These are phyloP conservation scores for Monotropa hypopitys DNA, from an alignment of 179 eudicot genomes.

Conservation along the genomic window DNA sequence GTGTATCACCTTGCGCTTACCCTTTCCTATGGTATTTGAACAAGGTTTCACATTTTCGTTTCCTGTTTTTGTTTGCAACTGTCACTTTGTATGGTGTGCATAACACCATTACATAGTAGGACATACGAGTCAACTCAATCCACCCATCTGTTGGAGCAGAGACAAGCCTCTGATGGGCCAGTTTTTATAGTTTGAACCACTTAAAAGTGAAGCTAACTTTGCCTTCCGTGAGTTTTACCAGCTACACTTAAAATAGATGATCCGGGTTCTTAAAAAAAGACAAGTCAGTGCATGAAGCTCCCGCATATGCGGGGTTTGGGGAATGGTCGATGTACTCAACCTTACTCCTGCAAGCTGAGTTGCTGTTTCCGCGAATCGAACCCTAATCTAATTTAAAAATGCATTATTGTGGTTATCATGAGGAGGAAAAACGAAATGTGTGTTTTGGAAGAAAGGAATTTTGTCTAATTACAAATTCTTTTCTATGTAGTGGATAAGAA, in stretches of 20 bases:
- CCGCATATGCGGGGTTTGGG: no score
- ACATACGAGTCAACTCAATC: background rate
- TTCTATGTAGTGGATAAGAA: background rate
- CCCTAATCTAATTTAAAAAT: no score
- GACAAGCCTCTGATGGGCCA: background rate
- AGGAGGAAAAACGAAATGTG: background rate
- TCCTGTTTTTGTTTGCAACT: background rate
- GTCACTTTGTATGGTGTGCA: no score
- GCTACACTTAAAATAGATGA: no score
- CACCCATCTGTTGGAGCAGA: background rate
- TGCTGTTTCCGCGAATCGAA: no score
- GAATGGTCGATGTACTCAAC: no score
- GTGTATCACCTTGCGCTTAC: background rate
- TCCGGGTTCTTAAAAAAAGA: background rate
- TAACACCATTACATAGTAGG: no score
- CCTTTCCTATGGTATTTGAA: background rate
- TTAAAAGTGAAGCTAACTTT: background rate
- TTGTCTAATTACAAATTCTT: no score
- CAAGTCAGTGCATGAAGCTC: no score
- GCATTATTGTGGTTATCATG: background rate
- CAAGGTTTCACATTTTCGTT: background rate
- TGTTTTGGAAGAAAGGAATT: background rate
- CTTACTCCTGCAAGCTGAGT: no score
- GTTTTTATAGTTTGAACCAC: background rate
- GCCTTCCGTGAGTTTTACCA: background rate